A percentile compares a stretch with the other conserved stretches of the same genome.
Conservation (phyloP, 1,284 basidiomycete species). For the Austroboletus olivaceoglutinosus region DNA sequence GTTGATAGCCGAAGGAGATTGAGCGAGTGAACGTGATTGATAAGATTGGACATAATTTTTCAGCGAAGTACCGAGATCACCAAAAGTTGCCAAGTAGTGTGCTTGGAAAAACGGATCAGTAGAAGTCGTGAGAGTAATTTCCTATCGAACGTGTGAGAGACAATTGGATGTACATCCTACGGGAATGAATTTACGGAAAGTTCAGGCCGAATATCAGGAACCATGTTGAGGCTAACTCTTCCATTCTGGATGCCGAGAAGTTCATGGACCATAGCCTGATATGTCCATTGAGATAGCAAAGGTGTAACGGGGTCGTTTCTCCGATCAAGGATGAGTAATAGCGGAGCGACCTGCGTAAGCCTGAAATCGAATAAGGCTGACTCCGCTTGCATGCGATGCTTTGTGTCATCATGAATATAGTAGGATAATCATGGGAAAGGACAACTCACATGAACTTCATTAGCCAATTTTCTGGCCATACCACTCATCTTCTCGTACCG, state of each 20-base stretch:
- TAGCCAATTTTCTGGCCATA: slow-evolving; percentile 87
- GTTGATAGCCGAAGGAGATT: slow-evolving; percentile 83
- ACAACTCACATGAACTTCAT: slow-evolving; percentile 73
- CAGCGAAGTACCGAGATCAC: slow-evolving; percentile 91
- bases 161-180: slow-evolving; percentile 1
- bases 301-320: slow-evolving; percentile 98
- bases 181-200: slow-evolving; percentile 59
- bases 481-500: slow-evolving; percentile 93
- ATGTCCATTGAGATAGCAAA: slow-evolving; percentile 98
- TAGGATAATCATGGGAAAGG: background rate
- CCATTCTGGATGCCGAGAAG: slow-evolving; percentile 93
- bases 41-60: slow-evolving; percentile 96
- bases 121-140: slow-evolving; percentile 89
- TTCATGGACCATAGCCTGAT: slow-evolving; percentile 99
- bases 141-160: slow-evolving; percentile 47
- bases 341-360: slow-evolving; percentile 69
- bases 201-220: slow-evolving; percentile 87
- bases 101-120: slow-evolving; percentile 95
- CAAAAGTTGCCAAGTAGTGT: slow-evolving; percentile 93
- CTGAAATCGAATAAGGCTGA: slow-evolving; percentile 76
- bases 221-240: slow-evolving; percentile 79
- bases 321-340: slow-evolving; percentile 82
- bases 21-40: slow-evolving; percentile 79
- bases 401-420: slow-evolving; percentile 9
- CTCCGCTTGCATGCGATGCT: slow-evolving; percentile 75